Evolutionary conservation across 139 green algal species (phyloP), one percentile per base, ranked within the genome.

Genomic region (Chlamydomonas sp.): DNA sequence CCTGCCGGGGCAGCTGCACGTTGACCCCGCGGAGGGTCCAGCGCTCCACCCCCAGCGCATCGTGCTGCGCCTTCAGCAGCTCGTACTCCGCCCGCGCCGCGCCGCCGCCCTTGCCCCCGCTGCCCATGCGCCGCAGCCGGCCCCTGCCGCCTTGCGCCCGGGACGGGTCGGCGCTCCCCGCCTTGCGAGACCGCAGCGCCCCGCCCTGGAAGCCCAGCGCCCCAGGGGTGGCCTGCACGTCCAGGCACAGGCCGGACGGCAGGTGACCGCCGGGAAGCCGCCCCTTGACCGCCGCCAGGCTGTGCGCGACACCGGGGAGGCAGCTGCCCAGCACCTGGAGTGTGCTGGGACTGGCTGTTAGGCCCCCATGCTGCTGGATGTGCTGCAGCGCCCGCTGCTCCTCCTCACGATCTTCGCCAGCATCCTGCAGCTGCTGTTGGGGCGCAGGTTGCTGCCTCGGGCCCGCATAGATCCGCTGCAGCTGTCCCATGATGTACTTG

Each of bases 401-500:
- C 67, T n/a, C 72, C 5, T 6, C 72, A 12, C n/a, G n/a, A 6
- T 6, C 72, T 20, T 6, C n/a, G 72, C 31, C 31, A 60, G 6
- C 72, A 9, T 12, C 31, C 14, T 5, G 14, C 69, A 5, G 5
- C 5, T 76, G 62, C 17, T 5, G 12, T 10, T 12, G 63, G 3
- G 74, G 49, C 49, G 74, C 49, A 2, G 74, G 49, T 49, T 9
- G 74, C 74, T 49, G 7, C 15, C 49, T 62, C 76, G 1, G 7
- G 60, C 9, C 72, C 31, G 72, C 31, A 6, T 78, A 87, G 17
- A 87, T 74, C 15, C 83, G 71, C 72, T 75, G 73, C 12, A 87
- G 83, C 83, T 87, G 83, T 1, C 49, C 15, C 4, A 75, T 14
- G 4, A 87, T 87, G 73, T 87, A 87, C 17, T 49, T 57, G 4